Conservation (phyloP, 176 grass and related monocot genomes). For the Ensete glaucum region DNA sequence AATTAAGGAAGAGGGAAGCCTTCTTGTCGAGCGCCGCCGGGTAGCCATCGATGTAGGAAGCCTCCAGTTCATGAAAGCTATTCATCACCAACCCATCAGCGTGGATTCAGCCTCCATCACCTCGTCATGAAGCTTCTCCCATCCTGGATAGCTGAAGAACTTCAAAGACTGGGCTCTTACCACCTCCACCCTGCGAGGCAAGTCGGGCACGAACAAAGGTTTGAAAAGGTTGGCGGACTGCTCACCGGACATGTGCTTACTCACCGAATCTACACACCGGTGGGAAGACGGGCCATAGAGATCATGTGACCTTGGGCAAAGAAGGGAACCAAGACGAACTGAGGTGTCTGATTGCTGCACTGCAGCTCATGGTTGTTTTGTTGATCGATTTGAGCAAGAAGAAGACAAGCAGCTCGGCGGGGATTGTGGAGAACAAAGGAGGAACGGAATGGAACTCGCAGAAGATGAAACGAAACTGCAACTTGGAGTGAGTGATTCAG, state of each 20-base stretch:
- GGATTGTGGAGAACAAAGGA: not conserved
- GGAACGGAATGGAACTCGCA: not conserved
- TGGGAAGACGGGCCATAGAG: conserved; percentile 26
- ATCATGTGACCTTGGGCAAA: conserved; percentile 32
- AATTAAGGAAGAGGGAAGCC: not conserved
- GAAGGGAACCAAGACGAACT: conserved; percentile 29
- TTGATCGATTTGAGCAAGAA: not conserved
- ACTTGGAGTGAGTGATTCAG: too few species aligned
- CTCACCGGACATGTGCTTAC: conserved; percentile 1
- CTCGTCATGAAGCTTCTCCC: conserved; percentile 1
- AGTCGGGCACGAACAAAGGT: conserved; percentile 17
- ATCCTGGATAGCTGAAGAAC: not conserved
- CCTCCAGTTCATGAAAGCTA: conserved; percentile 27
- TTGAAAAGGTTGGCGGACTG: conserved; percentile 12
- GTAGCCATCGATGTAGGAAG: conserved; percentile 7
- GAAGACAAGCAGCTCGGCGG: too few species aligned
- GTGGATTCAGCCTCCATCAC: not conserved
- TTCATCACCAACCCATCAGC: conserved; percentile 8
- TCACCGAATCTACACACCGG: not conserved
- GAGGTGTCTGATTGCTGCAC: not conserved
- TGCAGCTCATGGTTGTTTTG: not conserved
- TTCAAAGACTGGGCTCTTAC: not conserved
- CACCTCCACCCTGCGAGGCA: conserved; percentile 23
- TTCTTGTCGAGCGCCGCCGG: not conserved
- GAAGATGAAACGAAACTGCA: too few species aligned